Evolutionary conservation across 441 rosid genomes (phyloP).

Genomic region (Sinapis alba): DNA sequence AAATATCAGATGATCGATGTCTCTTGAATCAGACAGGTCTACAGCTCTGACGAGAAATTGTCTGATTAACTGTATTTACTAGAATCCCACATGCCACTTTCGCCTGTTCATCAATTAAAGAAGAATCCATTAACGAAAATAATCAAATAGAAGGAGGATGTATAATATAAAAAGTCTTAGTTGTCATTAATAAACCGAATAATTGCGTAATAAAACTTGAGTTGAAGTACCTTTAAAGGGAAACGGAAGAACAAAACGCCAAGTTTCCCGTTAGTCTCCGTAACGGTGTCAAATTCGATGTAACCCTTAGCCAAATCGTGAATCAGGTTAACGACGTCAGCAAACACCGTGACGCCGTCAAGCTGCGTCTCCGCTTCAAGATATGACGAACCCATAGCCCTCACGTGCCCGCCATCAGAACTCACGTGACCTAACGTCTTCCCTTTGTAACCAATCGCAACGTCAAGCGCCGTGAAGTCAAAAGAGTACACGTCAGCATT

Average conservation of each 20-base stretch:
- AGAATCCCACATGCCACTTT: conserved; percentile 50
- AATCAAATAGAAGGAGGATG: not conserved
- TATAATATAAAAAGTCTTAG: not conserved
- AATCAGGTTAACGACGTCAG: conserved; percentile 50
- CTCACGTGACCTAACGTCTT: conserved; percentile 59
- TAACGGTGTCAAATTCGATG: conserved; percentile 59
- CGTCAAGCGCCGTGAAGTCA: conserved; percentile 53
- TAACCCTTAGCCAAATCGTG: conserved; percentile 62
- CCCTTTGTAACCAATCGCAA: conserved; percentile 52
- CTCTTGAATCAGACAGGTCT: conserved; percentile 26
- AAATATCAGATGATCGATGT: not conserved
- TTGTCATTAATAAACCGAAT: not conserved
- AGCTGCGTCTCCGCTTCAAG: conserved; percentile 54
- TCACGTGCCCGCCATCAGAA: conserved; percentile 55
- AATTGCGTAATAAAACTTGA: conserved; percentile 33
- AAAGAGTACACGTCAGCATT: conserved; percentile 62
- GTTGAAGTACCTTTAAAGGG: conserved; percentile 46
- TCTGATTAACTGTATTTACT: conserved; percentile 50
- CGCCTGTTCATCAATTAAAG: conserved; percentile 32
- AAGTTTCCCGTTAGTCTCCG: conserved; percentile 51
- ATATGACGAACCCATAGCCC: conserved; percentile 53
- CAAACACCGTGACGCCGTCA: conserved; percentile 49
- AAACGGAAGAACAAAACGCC: conserved; percentile 52
- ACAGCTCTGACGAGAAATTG: conserved; percentile 52
- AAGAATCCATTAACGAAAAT: not conserved